Conservation (phyloP, 345 rosid genomes). For the Moringa oleifera region DNA sequence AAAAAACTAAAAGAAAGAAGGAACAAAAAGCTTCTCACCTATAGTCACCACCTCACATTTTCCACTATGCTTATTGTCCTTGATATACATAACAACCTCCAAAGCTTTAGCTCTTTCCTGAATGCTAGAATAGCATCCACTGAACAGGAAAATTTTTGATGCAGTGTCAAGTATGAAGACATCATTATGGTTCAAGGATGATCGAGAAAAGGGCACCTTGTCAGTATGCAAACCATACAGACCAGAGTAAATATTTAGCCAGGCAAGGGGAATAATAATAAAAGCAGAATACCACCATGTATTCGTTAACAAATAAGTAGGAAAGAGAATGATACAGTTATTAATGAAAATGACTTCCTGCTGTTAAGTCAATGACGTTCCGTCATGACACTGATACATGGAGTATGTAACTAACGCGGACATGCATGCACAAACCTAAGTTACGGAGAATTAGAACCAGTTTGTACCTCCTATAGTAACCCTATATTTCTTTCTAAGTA, state of each 20-base stretch:
- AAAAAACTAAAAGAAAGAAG: conserved; percentile 1
- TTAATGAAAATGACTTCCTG: background rate
- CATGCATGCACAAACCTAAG: background rate
- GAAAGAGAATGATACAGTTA: background rate
- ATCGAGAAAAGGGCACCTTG: conserved; percentile 78
- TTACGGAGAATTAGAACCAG: too few relatives aligned
- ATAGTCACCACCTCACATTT: conserved; percentile 76
- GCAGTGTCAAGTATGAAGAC: conserved; percentile 76
- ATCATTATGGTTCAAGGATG: conserved; percentile 76
- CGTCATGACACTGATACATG: too few relatives aligned
- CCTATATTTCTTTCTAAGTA: background rate
- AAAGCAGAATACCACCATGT: background rate
- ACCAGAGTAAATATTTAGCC: background rate
- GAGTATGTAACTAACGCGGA: too few relatives aligned
- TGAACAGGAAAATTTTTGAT: conserved; percentile 76
- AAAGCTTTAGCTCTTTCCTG: conserved; percentile 89
- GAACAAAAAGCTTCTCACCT: conserved; percentile 41
- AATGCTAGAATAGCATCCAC: conserved; percentile 74
- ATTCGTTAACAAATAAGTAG: background rate
- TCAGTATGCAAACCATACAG: conserved; percentile 11
- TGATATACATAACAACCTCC: conserved; percentile 71
- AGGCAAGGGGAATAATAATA: background rate
- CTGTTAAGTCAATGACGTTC: background rate
- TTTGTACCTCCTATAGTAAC: background rate
- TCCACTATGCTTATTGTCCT: conserved; percentile 68